Percentiles rank a stretch among this genome's conserved stretches.
These are phyloP conservation scores for Santalum album DNA, from an alignment of 164 flowering plant species.

Conservation along the genomic window DNA sequence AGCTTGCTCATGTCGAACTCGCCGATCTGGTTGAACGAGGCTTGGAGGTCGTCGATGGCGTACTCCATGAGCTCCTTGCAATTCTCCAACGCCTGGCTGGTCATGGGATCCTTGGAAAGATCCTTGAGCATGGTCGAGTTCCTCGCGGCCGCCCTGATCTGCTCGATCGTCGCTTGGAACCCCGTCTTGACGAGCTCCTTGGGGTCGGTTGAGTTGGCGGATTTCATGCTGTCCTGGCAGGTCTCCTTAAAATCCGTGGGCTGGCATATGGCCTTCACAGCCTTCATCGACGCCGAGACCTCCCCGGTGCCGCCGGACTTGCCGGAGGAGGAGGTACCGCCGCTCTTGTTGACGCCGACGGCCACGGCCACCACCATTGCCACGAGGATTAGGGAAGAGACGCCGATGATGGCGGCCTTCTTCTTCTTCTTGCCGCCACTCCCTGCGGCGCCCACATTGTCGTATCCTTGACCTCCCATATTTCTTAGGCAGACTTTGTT, in stretches of 20 bases:
- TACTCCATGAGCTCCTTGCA: constrained; percentile 30
- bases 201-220: constrained; percentile 33
- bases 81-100: constrained; percentile 24
- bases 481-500: too few species aligned
- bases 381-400: constrained; percentile 37
- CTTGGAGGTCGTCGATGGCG: constrained; percentile 28
- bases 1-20: constrained; percentile 22
- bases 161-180: constrained; percentile 18
- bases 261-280: constrained; percentile 39
- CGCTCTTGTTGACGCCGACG: constrained; percentile 18
- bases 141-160: constrained; percentile 15
- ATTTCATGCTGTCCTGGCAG: constrained; percentile 23
- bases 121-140: constrained; percentile 22
- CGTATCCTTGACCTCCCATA: constrained; percentile 1
- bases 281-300: constrained; percentile 26
- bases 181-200: constrained; percentile 31
- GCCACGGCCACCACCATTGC: constrained; percentile 55
- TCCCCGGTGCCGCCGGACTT: not conserved
- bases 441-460: too few species aligned
- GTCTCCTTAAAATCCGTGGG: constrained; percentile 36
- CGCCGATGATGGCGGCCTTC: constrained; percentile 29
- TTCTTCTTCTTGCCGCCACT: constrained; percentile 14
- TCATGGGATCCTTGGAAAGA: constrained; percentile 24
- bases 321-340: not conserved
- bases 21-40: constrained; percentile 17